phyloP scores from a whole-genome alignment of 78 protist species.

The Dictyostelium capitatum region DNA sequence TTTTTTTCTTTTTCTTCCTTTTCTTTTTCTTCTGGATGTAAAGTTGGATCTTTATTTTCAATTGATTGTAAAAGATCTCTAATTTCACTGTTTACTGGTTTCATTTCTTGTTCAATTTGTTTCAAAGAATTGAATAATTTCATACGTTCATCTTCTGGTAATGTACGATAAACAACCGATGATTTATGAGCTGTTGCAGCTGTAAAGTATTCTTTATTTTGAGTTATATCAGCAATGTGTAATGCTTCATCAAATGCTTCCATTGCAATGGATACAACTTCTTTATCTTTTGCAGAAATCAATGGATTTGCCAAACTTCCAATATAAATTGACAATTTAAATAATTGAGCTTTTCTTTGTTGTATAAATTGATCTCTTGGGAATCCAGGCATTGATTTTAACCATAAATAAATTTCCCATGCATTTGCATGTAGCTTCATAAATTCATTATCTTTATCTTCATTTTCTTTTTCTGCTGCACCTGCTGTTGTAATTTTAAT shows the following conservation, averaged over 20 bases:
- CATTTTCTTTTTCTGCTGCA: background rate
- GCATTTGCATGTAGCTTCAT: slow-evolving; percentile 59
- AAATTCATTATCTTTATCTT: slow-evolving; percentile 30
- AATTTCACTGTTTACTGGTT: slow-evolving; percentile 58
- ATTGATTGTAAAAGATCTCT: slow-evolving; percentile 59
- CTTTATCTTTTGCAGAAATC: slow-evolving; percentile 55
- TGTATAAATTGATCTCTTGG: slow-evolving; percentile 31
- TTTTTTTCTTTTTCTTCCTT: slow-evolving; percentile 34
- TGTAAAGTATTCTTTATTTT: slow-evolving; percentile 61
- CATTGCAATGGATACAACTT: slow-evolving; percentile 35
- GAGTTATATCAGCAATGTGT: slow-evolving; percentile 39
- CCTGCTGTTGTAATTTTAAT: background rate
- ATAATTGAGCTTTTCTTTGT: slow-evolving; percentile 22
- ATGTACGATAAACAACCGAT: slow-evolving; percentile 54
- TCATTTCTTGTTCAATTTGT: slow-evolving; percentile 3
- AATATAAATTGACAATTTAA: slow-evolving; percentile 48
- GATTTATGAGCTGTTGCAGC: slow-evolving; percentile 74
- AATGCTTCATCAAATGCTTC: slow-evolving; percentile 79
- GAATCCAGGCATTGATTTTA: slow-evolving; percentile 40
- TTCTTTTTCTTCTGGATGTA: slow-evolving; percentile 57
- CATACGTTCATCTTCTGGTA: slow-evolving; percentile 33
- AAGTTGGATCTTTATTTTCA: slow-evolving; percentile 56
- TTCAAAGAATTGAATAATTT: slow-evolving; percentile 26
- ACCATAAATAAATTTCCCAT: slow-evolving; percentile 74
- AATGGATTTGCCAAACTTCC: slow-evolving; percentile 69